Percentiles rank a stretch among this genome's conserved stretches.
These are phyloP conservation scores for Lecanicillium sp. DNA, from an alignment of 2,329 filamentous ascomycete genomes.

Conservation along the genomic window DNA sequence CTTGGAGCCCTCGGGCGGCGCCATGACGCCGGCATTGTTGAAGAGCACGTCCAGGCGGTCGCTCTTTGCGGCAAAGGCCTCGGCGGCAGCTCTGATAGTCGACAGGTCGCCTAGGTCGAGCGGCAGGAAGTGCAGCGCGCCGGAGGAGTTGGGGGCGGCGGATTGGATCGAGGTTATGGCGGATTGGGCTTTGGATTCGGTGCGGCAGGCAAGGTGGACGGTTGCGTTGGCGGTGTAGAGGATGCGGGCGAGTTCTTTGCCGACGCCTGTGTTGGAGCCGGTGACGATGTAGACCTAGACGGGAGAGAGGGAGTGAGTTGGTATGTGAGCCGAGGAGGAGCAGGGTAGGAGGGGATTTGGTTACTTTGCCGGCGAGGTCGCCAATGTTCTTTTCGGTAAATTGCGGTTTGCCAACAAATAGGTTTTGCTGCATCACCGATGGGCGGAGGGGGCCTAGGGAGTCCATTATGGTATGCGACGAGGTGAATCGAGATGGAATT, in stretches of 20 bases:
- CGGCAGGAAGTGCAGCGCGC: constrained; percentile 32
- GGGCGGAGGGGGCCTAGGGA: too few relatives aligned
- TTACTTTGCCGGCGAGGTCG: constrained; percentile 32
- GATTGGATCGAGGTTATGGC: constrained; percentile 36
- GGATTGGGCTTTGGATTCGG: constrained; percentile 30
- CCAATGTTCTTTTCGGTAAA: constrained; percentile 55
- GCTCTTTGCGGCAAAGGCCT: constrained; percentile 21
- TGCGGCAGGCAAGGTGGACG: constrained; percentile 47
- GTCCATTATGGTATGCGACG: too few relatives aligned
- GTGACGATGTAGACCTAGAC: constrained; percentile 43
- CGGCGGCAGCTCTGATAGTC: constrained; percentile 23
- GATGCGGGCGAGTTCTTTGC: constrained; percentile 42
- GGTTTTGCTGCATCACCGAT: too few relatives aligned
- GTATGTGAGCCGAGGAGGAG: too few relatives aligned
- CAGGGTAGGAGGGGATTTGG: too few relatives aligned
- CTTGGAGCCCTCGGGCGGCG: constrained; percentile 28
- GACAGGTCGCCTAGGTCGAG: constrained; percentile 35
- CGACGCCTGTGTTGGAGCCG: constrained; percentile 33
- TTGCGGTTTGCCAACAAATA: constrained; percentile 1
- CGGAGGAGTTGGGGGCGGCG: constrained; percentile 25
- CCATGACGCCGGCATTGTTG: constrained; percentile 38
- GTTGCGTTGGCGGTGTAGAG: constrained; percentile 45
- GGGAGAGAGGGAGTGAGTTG: too few relatives aligned
- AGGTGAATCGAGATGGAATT: too few relatives aligned
- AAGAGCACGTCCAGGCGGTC: constrained; percentile 29